Conservation (phyloP, 1,284 basidiomycete species). For the Ustilago tritici region DNA sequence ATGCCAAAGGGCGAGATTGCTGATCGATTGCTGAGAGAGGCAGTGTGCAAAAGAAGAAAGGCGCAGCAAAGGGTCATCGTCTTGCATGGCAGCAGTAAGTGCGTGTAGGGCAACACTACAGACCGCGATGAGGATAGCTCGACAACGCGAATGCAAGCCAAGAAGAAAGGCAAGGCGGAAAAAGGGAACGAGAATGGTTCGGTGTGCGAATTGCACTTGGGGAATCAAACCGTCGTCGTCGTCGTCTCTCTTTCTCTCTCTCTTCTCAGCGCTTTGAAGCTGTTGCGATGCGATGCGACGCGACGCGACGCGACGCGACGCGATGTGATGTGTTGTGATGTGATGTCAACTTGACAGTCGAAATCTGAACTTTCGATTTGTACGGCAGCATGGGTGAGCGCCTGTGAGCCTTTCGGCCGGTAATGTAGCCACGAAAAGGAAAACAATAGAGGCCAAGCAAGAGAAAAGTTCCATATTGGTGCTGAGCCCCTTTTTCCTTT, state of each 20-base stretch:
- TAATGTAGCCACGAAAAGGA: not conserved
- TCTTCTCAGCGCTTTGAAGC: not conserved
- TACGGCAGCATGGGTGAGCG: not conserved
- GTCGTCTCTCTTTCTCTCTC: not conserved
- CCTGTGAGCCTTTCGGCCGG: not conserved
- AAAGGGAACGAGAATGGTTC: not conserved
- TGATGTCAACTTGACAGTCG: not conserved
- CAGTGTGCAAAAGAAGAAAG: not conserved
- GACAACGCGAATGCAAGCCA: not conserved
- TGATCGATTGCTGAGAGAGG: conserved; percentile 9
- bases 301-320: not conserved
- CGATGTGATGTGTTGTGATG: too few relatives aligned
- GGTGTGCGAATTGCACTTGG: conserved; percentile 5
- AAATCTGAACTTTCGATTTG: not conserved
- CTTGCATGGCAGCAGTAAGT: not conserved
- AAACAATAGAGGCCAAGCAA: not conserved
- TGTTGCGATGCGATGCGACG: not conserved
- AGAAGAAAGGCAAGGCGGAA: not conserved
- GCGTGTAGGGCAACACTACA: too few relatives aligned
- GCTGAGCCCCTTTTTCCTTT: not conserved
- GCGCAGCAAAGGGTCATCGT: not conserved
- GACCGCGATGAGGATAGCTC: not conserved
- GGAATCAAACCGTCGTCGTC: not conserved
- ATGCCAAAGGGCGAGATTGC: too few relatives aligned
- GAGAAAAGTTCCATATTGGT: not conserved